phyloP scores from a whole-genome alignment of 139 green algal species.

The Deuterostichococcus epilithicus region DNA sequence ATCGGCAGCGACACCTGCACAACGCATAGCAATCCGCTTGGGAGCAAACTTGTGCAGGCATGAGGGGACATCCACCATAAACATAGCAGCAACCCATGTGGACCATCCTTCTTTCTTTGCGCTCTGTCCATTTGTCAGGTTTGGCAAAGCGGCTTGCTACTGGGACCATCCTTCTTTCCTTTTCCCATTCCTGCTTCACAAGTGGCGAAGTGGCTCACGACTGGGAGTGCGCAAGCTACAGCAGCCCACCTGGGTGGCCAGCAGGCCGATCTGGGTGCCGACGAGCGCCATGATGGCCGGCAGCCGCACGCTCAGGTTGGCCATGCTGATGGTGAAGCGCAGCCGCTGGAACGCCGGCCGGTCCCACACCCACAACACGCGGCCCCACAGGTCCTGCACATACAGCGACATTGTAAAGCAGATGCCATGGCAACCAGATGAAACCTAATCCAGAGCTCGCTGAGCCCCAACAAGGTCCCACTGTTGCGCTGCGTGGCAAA shows the following conservation, averaged over 20 bases:
- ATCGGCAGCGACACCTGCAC: slow-evolving; percentile 70
- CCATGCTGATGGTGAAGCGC: slow-evolving; percentile 62
- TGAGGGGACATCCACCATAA: not conserved
- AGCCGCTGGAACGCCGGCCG: slow-evolving; percentile 50
- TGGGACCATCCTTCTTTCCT: not conserved
- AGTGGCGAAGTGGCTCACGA: too few species aligned
- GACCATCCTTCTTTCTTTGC: not conserved
- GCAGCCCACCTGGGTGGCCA: slow-evolving; percentile 29
- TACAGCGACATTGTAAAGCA: not conserved
- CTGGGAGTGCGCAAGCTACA: not conserved
- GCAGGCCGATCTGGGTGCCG: slow-evolving; percentile 47
- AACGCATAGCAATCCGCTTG: not conserved
- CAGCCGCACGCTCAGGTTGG: slow-evolving; percentile 58
- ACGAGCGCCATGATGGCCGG: slow-evolving; percentile 56
- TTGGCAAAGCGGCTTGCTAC: not conserved
- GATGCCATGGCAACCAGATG: not conserved
- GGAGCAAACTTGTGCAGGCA: not conserved
- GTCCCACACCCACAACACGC: slow-evolving; percentile 64
- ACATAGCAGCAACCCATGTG: not conserved
- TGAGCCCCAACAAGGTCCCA: not conserved
- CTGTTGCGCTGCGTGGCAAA: too few species aligned
- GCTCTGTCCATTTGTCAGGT: not conserved
- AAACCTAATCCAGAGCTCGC: not conserved
- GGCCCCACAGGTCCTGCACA: slow-evolving; percentile 49
- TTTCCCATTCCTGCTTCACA: too few species aligned